Base-by-base conservation (phyloP, 495 filamentous ascomycete species). In the Hypoxylon cercidicola region DNA sequence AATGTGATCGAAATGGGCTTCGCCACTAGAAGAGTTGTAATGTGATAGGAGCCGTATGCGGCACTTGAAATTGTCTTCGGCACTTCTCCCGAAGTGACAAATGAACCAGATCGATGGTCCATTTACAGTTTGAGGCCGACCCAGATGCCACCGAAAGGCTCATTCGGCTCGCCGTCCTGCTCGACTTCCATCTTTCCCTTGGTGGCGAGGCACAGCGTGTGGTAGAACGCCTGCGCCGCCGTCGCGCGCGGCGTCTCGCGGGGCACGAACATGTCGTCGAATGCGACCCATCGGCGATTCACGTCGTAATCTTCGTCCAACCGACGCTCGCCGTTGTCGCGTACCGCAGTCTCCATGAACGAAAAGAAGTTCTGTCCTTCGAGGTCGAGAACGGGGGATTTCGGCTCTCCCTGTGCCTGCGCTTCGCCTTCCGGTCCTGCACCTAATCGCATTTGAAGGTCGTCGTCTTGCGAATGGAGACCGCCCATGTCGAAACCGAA, bases 221-320 rank as follows among this genome's bases (percentile, higher is more conserved):
- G 88, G 74, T 90, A 84, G 58, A 96, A 81, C 0, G 82, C 91
- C 66, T 93, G 89, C 8, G 88, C 88, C 35, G 89, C 90, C 0
- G 92, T 85, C 13, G 81, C 74, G 12, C 78, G 78, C 23, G 78
- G 82, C 35, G 87, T 86, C 20, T 81, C 72, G 19, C 49, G 57
- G 0, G 82, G 81, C 19, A 88, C 82, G 16, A 91, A 78, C 12
- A 93, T 69, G 20, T 84, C 74, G 48, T 86, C 84, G 69, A 96
- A 92, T n/a, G 78, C 72, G 18, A 73, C 60, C 80, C 72, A 79
- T 40, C 53, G 62, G 30, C 60, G 80, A 45, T 66, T 69, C 10
- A 68, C 57, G 15, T 77, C 70, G 35, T 72, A 75, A 41, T 82
- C 70, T 9, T 71, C 75, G 19, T 75, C 75, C 15, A 69, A 60